These are phyloP conservation scores for Purshia tridentata DNA, from an alignment of 306 rosid genomes.

Conservation along the genomic window DNA sequence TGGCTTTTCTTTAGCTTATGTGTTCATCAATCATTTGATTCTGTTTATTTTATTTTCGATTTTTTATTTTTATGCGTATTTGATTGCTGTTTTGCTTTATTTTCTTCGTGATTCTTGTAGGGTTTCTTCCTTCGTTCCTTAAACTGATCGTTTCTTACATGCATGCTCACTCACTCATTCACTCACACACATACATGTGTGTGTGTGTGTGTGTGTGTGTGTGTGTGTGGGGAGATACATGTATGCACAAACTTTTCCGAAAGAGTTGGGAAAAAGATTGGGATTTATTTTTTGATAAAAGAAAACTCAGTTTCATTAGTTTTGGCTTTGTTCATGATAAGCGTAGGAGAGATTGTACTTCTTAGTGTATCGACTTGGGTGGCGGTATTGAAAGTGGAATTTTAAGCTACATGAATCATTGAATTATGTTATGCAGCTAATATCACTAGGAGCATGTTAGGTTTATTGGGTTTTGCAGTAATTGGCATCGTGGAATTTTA, in stretches of 20 bases:
- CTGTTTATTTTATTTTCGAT: not conserved
- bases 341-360: constrained; percentile 2
- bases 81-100: not conserved
- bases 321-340: not conserved
- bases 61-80: not conserved
- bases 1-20: not conserved
- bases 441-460: not conserved
- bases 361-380: not conserved
- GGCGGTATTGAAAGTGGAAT: not conserved
- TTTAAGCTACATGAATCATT: not conserved
- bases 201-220: too few relatives aligned
- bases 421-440: not conserved
- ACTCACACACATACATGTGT: too few relatives aligned
- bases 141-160: not conserved
- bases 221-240: too few relatives aligned
- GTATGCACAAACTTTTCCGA: too few relatives aligned
- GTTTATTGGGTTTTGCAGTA: not conserved
- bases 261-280: not conserved
- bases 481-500: not conserved
- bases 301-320: not conserved
- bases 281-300: not conserved
- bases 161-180: not conserved
- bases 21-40: not conserved
- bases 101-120: not conserved
- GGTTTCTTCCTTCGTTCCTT: not conserved